Base-by-base conservation (phyloP, 2,329 filamentous ascomycete genomes). In the Colletotrichum kahawae region DNA sequence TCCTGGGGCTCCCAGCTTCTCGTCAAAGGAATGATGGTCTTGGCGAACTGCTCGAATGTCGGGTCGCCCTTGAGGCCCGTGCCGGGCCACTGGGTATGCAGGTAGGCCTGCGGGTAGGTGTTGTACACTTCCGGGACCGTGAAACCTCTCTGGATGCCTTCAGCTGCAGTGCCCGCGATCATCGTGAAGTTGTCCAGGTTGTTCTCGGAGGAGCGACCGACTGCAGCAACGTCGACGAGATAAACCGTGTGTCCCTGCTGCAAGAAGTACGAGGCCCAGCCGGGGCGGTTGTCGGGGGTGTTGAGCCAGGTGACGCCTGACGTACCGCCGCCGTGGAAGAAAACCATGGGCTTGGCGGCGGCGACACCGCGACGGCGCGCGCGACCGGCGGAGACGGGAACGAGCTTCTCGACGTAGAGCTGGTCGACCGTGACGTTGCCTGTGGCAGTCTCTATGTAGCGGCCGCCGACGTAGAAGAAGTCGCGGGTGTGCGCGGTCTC, bases 341-440 rank as follows among this genome's bases (percentile, higher is more conserved):
- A 70, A 7, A 76, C 43, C 12, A 76, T 70, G 4, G 74, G 74
- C 31, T 74, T 76, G 12, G 66, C 51, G 1, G 62, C 14, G 2
- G 60, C 4, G 16, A 36, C 31, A 12, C 24, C 31, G 2, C 70
- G 54, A 18, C 71, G 64, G 8, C 70, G 70, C 43, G 34, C 29
- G 29, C 62, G 31, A 7, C 34, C 38, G 18, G 68, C 16, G 27
- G 31, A 38, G 5, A 54, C 74, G 9, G 88, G 86, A 4, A 77
- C 77, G 14, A 90, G 82, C 68, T 83, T 83, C 81, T 91, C 89
- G 31, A 90, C 87, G 76, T 90, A 90, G 82, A 90, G 88, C 81
- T 91, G 89, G 66, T 84, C 84, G 34, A 80, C 79, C 13, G 81
- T 78, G 27, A 81, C 77, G 71, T 84, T 81, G 3, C 81, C 82